Evolutionary conservation across 208 protist species (phyloP), one percentile per base, ranked within the genome.

Genomic region (Plasmodiophora brassicae): DNA sequence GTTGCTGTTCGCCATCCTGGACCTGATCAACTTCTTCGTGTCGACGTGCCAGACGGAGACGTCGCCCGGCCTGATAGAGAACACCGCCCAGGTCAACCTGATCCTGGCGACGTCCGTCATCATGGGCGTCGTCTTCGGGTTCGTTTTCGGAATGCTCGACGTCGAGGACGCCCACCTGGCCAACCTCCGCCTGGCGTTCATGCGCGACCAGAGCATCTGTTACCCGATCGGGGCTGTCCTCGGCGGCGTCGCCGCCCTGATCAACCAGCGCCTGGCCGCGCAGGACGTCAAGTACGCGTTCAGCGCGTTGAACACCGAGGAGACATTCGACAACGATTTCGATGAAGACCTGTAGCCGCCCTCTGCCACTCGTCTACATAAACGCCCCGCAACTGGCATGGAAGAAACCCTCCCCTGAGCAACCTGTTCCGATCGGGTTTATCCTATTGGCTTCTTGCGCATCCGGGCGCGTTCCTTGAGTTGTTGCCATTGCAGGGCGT

Each of bases 71-170:
- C 28, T 88, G 14, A 71, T 88, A 8, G 85, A 88, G 36, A 88
- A 32, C 22, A 44, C 43, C 8, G 60, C 45, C 43, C 85, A 88
- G 54, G 85, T 88, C 10, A 25, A 88, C 28, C 46, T 88, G 32
- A 71, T 88, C 8, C 28, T 88, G 28, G 60, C 85, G 8, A 71
- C 85, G 8, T 54, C 85, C 32, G 85, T 88, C 43, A 85, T 86
- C 53, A 88, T 88, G 85, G 85, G 85, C 10, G 8, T 88, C 5
- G 60, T 88, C 10, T 88, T 88, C 53, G 85, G 85, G 25, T 71
- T 88, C 50, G 85, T 88, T 85, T 88, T 88, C 85, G 85, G 85
- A 8, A 45, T 88, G 85, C n/a, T 88, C 39, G 85, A 88, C 38
- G 85, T 88, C 8, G 85, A 88, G 38, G 85, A 88, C 39, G 85